Base-by-base conservation (phyloP, 2,329 filamentous ascomycete species). In the Xylaria sp. region DNA sequence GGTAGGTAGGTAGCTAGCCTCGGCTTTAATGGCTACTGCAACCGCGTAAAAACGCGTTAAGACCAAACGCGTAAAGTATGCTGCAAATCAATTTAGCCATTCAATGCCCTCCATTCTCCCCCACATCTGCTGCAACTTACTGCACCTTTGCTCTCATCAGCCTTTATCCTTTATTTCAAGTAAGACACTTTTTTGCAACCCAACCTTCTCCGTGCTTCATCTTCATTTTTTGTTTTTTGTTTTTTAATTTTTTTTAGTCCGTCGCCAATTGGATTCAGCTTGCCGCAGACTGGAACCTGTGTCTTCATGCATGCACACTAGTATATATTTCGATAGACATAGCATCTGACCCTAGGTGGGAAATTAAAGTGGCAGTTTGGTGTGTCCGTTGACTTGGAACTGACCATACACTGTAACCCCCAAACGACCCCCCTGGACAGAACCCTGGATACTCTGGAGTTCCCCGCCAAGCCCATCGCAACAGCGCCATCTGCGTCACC, bases 41-140 rank as follows among this genome's bases (percentile, higher is more conserved):
- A 60, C 63, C 69, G 69, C 69, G 69, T 65, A 69, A 71, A 71
- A 69, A 69, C 69, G 66, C 66, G 69, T 6, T 35, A 16, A 16
- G n/a, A 4, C 5, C 29, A 32, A 58, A 68, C 65, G 68, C 68
- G 68, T 29, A 58, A 47, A n/a, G 29, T 63, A 25, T 23, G 44
- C 44, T 27, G 32, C 25, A 58, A 37, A 51, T 53, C 60, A 29
- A 63, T 63, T 59, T 40, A 27, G 32, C 44, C 62, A 59, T 54
- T 42, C 23, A 54, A 44, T 55, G 16, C 23, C 8, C 16, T 55
- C 23, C 40, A 18, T 44, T 44, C 40, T 44, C 40, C 13, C 16
- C 13, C 3, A 25, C 35, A 51, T 35, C 10, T 35, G 32, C 32
- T 35, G 32, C 32, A 12, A 21, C 10, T 40, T 9, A 18, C 63